Percentiles rank a stretch among this genome's conserved stretches.
These are phyloP conservation scores for Austroboletus eburneus DNA, from an alignment of 768 basidiomycete genomes.

Conservation along the genomic window DNA sequence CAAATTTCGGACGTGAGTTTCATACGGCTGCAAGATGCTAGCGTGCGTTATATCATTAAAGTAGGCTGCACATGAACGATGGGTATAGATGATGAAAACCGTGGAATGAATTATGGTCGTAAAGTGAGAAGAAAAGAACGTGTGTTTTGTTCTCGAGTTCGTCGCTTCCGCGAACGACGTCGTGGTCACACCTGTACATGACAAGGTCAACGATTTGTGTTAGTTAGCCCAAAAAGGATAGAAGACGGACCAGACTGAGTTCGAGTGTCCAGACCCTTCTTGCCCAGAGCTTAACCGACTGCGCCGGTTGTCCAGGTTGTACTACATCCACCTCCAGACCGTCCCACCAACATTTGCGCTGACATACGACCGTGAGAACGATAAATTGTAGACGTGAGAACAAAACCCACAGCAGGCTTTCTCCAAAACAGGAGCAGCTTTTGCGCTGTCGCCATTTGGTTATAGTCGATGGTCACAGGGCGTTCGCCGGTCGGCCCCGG, in stretches of 20 bases:
- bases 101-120: slow-evolving; percentile 17
- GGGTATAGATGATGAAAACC: slow-evolving; percentile 24
- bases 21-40: slow-evolving; percentile 14
- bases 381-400: not conserved
- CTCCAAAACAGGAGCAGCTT: slow-evolving; percentile 97
- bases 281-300: slow-evolving; percentile 88
- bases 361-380: not conserved
- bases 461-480: slow-evolving; percentile 79
- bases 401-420: slow-evolving; percentile 93
- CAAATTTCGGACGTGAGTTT: not conserved
- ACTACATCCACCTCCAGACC: slow-evolving; percentile 87
- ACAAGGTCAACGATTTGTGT: not conserved
- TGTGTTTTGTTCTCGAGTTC: slow-evolving; percentile 2
- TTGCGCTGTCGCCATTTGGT: slow-evolving; percentile 96
- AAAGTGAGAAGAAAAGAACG: slow-evolving; percentile 9
- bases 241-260: slow-evolving; percentile 72
- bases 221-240: not conserved
- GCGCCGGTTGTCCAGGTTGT: slow-evolving; percentile 45
- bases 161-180: not conserved
- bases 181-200: slow-evolving; percentile 17
- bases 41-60: slow-evolving; percentile 26
- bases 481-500: slow-evolving; percentile 51
- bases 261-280: slow-evolving; percentile 98
- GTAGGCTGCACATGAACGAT: slow-evolving; percentile 24
- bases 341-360: slow-evolving; percentile 99